Base-by-base conservation (phyloP, 1,139 yeast genomes). In the Hansenula lynferdii region DNA sequence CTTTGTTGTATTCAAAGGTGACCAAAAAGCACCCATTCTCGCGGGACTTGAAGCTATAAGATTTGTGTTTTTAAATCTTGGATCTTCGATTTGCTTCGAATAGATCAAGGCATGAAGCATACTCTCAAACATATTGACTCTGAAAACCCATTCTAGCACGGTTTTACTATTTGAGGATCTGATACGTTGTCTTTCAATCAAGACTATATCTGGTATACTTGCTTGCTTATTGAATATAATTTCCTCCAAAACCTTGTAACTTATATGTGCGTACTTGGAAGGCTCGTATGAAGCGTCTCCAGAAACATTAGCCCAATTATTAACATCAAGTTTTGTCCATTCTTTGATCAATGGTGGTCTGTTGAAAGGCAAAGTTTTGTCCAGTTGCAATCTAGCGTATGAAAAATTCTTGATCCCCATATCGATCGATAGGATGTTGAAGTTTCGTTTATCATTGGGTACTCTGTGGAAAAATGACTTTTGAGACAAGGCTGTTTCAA, bases 101-200 rank as follows among this genome's bases (percentile, higher is more conserved):
- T 39, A 33, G 5, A 37, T 42, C 3, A 32, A 27, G 11, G 39
- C 34, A 23, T 40, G 41, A 10, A 49, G 40, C 19, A 52, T 33
- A 65, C 65, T 71, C 48, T 77, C 83, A 26, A 77, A 50, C 6
- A 72, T 62, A 42, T 75, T 75, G 8, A 73, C 65, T 37, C 68
- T 63, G 20, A 76, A 49, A 3, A 76, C 65, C 39, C 68, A 66
- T 41, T 75, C 79, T 6, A 75, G 58, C 1, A 77, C 70, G 24
- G 56, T 55, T 8, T 61, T 54, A 5, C 68, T 59, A 0, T 77
- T 71, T 41, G 60, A 59, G 0, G 75, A 63, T 28, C 82, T 60
- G 39, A 23, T 23, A 7, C 34, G 21, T 49, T 80, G 86, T 39
- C 76, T 56, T 49, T 80, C 85, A 6, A 79, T 58, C 5, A 77